A percentile compares a stretch with the other conserved stretches of the same genome.
Evolutionary conservation across 2,329 filamentous ascomycete species (phyloP).

Genomic region (Aspergillus sp.): DNA sequence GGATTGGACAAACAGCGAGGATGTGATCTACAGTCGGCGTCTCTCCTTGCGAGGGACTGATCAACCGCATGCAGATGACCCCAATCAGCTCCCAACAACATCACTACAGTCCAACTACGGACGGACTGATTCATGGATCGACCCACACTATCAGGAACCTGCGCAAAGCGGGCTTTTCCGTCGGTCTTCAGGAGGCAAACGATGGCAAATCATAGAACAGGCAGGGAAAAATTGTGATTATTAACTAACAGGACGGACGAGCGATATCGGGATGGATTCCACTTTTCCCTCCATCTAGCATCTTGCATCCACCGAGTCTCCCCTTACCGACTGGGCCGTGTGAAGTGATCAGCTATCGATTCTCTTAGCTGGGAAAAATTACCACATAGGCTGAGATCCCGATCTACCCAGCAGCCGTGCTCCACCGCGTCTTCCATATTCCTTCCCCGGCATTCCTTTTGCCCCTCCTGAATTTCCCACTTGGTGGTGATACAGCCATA

Average conservation of each 20-base stretch:
- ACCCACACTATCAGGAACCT: constrained; percentile 12
- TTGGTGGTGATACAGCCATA: neutral
- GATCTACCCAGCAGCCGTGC: constrained; percentile 5
- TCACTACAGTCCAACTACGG: neutral
- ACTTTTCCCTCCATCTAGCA: no score
- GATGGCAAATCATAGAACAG: constrained; percentile 2
- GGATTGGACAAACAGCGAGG: no score
- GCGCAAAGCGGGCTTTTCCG: constrained; percentile 17
- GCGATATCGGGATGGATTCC: constrained; percentile 30
- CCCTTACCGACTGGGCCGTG: no score
- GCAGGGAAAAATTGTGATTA: neutral
- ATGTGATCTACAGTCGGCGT: no score
- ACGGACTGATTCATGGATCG: constrained; percentile 3
- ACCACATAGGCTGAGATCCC: neutral
- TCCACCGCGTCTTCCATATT: constrained; percentile 10
- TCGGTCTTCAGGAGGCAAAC: constrained; percentile 1
- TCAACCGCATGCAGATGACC: no score
- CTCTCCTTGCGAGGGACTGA: no score
- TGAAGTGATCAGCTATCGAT: no score
- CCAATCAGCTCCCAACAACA: no score
- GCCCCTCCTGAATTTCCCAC: neutral
- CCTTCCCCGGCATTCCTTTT: neutral
- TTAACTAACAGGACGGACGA: constrained; percentile 14
- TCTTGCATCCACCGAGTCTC: constrained; percentile 4
- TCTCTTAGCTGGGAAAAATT: neutral